phyloP scores from a whole-genome alignment of 495 filamentous ascomycete species.

The Aspergillus asperescens region DNA sequence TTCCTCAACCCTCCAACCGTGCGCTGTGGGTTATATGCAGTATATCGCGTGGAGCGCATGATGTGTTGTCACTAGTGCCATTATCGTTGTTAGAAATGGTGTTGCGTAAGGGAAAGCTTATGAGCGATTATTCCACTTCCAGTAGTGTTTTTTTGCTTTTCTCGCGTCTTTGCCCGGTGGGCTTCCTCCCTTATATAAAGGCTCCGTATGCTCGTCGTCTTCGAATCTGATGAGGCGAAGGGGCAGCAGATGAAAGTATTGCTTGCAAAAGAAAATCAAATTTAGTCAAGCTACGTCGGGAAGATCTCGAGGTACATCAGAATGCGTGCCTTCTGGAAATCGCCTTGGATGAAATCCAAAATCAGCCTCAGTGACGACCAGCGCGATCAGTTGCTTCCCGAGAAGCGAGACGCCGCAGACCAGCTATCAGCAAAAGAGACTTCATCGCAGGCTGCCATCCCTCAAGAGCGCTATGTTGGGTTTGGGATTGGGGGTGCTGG shows the following conservation, averaged over 20 bases:
- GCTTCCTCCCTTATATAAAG: neutral
- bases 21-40: neutral
- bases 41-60: neutral
- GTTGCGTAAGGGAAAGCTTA: slow-evolving; percentile 8
- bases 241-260: neutral
- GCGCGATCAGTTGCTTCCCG: neutral
- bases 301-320: neutral
- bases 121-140: neutral
- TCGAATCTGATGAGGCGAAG: neutral
- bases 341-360: slow-evolving; percentile 7
- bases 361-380: slow-evolving; percentile 2
- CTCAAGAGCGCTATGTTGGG: slow-evolving; percentile 30
- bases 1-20: neutral
- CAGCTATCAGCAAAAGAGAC: slow-evolving; percentile 1
- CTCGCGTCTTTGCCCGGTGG: neutral
- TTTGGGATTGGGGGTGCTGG: slow-evolving; percentile 40
- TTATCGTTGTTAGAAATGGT: slow-evolving; percentile 4
- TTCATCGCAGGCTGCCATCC: neutral
- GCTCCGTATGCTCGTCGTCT: neutral
- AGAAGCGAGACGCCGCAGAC: neutral
- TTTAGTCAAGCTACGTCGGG: neutral
- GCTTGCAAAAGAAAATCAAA: neutral
- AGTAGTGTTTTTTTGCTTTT: slow-evolving; percentile 7
- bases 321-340: slow-evolving; percentile 8
- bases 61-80: neutral